Percentiles rank a stretch among this genome's conserved stretches.
phyloP scores from a whole-genome alignment of 352 stramenopile species.

The Globisporangium perplexum region DNA sequence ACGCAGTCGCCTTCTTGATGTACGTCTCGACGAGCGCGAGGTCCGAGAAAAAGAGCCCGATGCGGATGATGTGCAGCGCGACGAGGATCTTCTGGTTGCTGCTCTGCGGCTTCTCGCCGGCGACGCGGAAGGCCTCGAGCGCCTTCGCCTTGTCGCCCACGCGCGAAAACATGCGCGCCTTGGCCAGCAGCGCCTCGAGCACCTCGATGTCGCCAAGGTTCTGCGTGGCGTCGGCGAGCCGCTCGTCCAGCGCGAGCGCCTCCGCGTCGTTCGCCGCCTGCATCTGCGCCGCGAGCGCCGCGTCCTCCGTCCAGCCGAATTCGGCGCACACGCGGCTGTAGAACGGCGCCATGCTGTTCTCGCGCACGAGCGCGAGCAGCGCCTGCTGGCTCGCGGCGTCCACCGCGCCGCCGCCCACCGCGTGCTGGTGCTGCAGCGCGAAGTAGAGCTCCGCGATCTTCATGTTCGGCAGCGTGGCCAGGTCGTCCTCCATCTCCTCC shows the following conservation, averaged over 20 bases:
- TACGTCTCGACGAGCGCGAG: slow-evolving; percentile 77
- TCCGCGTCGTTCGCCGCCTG: slow-evolving; percentile 54
- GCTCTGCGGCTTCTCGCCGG: slow-evolving; percentile 91
- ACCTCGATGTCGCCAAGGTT: slow-evolving; percentile 98
- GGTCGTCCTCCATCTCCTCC: slow-evolving; percentile 81
- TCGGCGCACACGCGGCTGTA: slow-evolving; percentile 68
- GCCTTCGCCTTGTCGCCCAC: slow-evolving; percentile 91
- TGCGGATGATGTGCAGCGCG: slow-evolving; percentile 90
- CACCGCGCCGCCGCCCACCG: slow-evolving; percentile 21
- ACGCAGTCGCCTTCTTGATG: slow-evolving; percentile 86
- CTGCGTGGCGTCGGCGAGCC: slow-evolving; percentile 91
- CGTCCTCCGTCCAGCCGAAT: slow-evolving; percentile 65
- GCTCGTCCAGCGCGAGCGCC: slow-evolving; percentile 77
- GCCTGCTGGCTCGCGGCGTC: slow-evolving; percentile 41
- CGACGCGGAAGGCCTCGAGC: slow-evolving; percentile 88
- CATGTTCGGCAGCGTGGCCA: slow-evolving; percentile 79
- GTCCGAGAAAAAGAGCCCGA: slow-evolving; percentile 87
- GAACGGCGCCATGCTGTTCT: slow-evolving; percentile 73
- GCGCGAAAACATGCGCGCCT: slow-evolving; percentile 92
- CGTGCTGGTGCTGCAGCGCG: slow-evolving; percentile 67
- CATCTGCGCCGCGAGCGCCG: slow-evolving; percentile 53
- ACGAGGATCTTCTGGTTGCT: slow-evolving; percentile 98
- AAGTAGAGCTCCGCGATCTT: slow-evolving; percentile 68
- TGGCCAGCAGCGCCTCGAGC: slow-evolving; percentile 91
- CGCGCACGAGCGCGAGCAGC: slow-evolving; percentile 56